Base-by-base conservation (phyloP, 1,284 basidiomycete genomes). In the Amylostereum areolatum region DNA sequence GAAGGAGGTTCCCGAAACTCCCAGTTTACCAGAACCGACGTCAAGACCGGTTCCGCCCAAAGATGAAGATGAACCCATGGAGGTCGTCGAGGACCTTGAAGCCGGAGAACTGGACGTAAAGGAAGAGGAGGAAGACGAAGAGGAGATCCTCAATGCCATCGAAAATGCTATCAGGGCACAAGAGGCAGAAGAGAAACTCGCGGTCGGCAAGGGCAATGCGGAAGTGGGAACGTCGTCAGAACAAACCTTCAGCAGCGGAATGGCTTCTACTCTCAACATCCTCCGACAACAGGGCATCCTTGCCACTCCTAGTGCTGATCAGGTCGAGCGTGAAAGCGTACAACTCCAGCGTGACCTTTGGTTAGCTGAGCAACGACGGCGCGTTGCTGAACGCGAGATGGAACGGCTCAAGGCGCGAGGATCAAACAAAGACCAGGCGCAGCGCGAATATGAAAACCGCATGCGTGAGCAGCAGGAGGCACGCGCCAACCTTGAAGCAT, bases 391-490 rank as follows among this genome's bases (percentile, higher is more conserved):
- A 57, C 81, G 92, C 33, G 94, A 97, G 60, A 62, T 89, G 42
- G 93, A 96, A 51, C 78, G 79, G 43, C 66, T 88, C 52, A 82
- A 83, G 56, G 73, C 83, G 4, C 80, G 91, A 43, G 89, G 89
- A 3, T 78, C 77, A n/a, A 86, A 85, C 65, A 94, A 89, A 67
- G 95, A 97, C 63, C 96, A 98, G 68, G 87, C 91, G 24, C 88
- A 91, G 53, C 81, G 95, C 49, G 97, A 99, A 68, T 94, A 92
- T 63, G 93, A 97, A 68, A 97, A 97, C 63, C 81, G 92, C 50
- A 65, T 86, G 58, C 83, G 95, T 28, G 97, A 99, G 62, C 85
- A 94, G 64, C 86, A 91, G 57, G 94, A 97, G 57, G 89, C 94
- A 6, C 81, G 90, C 37, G 81, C 89, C 29, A 81, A 83, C 42